phyloP scores from a whole-genome alignment of 78 protist species.

The Dictyostelium intermedium region DNA sequence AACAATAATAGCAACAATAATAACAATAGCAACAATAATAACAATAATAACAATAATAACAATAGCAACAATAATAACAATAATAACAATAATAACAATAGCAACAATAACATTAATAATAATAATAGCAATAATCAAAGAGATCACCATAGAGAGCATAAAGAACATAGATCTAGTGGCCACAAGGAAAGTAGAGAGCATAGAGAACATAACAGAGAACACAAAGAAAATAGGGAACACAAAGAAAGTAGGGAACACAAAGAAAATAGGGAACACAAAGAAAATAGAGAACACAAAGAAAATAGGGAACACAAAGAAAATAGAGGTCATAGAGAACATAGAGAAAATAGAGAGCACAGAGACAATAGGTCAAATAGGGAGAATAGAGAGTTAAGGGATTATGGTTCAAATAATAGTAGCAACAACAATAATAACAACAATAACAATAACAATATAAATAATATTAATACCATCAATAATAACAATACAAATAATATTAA shows the following conservation, averaged over 20 bases:
- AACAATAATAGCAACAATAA: not conserved
- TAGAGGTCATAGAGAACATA: not conserved
- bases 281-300: not conserved
- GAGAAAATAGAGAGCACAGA: not conserved
- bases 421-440: not conserved
- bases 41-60: not conserved
- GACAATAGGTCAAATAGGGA: not conserved
- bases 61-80: not conserved
- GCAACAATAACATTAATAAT: not conserved
- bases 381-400: not conserved
- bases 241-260: not conserved
- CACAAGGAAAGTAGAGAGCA: not conserved
- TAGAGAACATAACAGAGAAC: not conserved
- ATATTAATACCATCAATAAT: not conserved
- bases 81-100: not conserved
- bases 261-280: not conserved
- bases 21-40: not conserved
- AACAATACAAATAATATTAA: slow-evolving; percentile 4
- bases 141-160: not conserved
- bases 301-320: not conserved
- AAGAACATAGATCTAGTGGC: not conserved
- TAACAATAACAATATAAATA: not conserved
- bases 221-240: not conserved
- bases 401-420: not conserved
- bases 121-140: not conserved